A percentile compares a stretch with the other conserved stretches of the same genome.
Evolutionary conservation across 1,139 yeast species (phyloP).

Genomic region (Pichiaceae sp.): DNA sequence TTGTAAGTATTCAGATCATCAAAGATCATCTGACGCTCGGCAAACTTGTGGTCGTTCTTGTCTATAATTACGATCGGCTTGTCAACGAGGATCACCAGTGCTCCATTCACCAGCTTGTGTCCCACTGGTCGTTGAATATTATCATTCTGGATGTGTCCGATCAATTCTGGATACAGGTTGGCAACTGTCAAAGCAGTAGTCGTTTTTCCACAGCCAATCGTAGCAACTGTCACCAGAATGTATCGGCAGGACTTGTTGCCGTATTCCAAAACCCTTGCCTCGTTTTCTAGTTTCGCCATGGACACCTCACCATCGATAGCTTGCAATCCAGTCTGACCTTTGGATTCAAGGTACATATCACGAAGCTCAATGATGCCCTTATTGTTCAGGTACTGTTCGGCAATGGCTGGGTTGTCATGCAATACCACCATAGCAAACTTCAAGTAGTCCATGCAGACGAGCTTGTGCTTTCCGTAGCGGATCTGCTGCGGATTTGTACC

Average conservation of each 20-base stretch:
- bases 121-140: slow-evolving; percentile 47
- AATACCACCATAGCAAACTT: slow-evolving; percentile 55
- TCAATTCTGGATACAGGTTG: slow-evolving; percentile 51
- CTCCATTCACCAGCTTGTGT: slow-evolving; percentile 42
- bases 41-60: slow-evolving; percentile 67
- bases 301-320: slow-evolving; percentile 19
- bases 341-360: slow-evolving; percentile 38
- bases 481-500: slow-evolving; percentile 33
- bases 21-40: slow-evolving; percentile 65
- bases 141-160: slow-evolving; percentile 77
- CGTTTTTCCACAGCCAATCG: slow-evolving; percentile 94
- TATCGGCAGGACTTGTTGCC: slow-evolving; percentile 32
- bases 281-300: slow-evolving; percentile 13
- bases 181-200: slow-evolving; percentile 61
- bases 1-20: slow-evolving; percentile 38
- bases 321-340: slow-evolving; percentile 20
- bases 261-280: slow-evolving; percentile 17
- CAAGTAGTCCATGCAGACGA: slow-evolving; percentile 59
- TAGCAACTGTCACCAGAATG: slow-evolving; percentile 74
- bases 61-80: slow-evolving; percentile 61
- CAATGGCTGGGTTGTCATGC: slow-evolving; percentile 33
- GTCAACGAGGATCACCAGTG: slow-evolving; percentile 32
- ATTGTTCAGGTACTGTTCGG: slow-evolving; percentile 41
- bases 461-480: slow-evolving; percentile 42
- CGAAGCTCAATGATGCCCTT: slow-evolving; percentile 73